Percentiles rank a stretch among this genome's conserved stretches.
Evolutionary conservation across 805 yeast species (phyloP).

Genomic region (Pichia sporocuriosa): DNA sequence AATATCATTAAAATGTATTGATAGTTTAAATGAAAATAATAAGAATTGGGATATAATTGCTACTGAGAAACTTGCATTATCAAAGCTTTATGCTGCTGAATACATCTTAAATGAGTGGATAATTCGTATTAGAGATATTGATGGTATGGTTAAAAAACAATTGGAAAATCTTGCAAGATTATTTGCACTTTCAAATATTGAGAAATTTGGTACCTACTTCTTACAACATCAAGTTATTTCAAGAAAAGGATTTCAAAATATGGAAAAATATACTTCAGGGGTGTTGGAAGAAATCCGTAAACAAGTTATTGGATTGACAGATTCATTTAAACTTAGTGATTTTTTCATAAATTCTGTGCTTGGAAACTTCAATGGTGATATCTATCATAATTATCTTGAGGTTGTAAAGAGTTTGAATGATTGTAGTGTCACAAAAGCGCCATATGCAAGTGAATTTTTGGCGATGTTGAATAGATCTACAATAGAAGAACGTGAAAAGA

Average conservation of each 20-base stretch:
- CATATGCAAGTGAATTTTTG: conserved; percentile 41
- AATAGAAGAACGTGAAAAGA: conserved; percentile 30
- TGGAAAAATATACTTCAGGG: conserved; percentile 36
- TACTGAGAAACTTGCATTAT: conserved; percentile 38
- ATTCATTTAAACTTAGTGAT: conserved; percentile 77
- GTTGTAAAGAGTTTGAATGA: conserved; percentile 45
- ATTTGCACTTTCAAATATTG: conserved; percentile 61
- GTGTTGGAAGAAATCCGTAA: conserved; percentile 50
- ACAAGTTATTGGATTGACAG: conserved; percentile 72
- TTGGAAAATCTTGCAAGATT: conserved; percentile 51
- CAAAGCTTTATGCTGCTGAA: conserved; percentile 46
- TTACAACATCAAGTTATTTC: conserved; percentile 54
- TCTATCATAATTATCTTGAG: conserved; percentile 68
- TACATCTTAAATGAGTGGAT: conserved; percentile 39
- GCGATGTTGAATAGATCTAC: conserved; percentile 34
- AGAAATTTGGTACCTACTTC: conserved; percentile 65
- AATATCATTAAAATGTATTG: conserved; percentile 29
- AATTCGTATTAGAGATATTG: conserved; percentile 1
- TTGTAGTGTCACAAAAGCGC: conserved; percentile 49
- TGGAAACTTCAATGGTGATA: conserved; percentile 76
- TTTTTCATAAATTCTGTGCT: conserved; percentile 75
- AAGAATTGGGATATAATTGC: conserved; percentile 42
- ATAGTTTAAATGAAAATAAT: conserved; percentile 29
- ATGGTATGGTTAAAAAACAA: conserved; percentile 35
- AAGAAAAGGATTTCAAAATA: conserved; percentile 38